These are phyloP conservation scores for Neoscytalidium dimidiatum DNA, from an alignment of 2,329 filamentous ascomycete species.

Conservation along the genomic window DNA sequence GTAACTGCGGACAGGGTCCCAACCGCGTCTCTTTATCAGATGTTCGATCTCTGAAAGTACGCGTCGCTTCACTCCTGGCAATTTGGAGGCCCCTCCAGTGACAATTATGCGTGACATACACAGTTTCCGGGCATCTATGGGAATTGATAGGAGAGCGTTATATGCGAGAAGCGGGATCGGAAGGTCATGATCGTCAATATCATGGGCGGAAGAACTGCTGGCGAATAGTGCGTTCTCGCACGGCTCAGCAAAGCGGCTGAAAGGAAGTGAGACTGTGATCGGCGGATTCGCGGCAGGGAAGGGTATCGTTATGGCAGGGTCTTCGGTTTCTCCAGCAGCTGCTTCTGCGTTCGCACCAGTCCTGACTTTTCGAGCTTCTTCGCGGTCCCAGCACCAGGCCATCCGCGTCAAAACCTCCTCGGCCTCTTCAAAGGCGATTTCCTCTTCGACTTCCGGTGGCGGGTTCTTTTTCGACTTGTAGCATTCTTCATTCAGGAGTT, in stretches of 20 bases:
- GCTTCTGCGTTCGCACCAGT: not conserved
- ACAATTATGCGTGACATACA: constrained; percentile 92
- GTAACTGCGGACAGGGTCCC: constrained; percentile 75
- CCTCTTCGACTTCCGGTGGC: constrained; percentile 25
- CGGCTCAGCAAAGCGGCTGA: constrained; percentile 70
- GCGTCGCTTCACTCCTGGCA: constrained; percentile 77
- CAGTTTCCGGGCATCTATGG: constrained; percentile 76
- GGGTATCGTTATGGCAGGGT: constrained; percentile 38
- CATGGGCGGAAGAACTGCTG: constrained; percentile 50
- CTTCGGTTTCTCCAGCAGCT: constrained; percentile 29
- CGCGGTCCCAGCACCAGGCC: constrained; percentile 65
- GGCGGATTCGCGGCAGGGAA: constrained; percentile 40
- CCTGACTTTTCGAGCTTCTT: constrained; percentile 27
- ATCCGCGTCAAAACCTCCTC: constrained; percentile 77
- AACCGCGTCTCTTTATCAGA: constrained; percentile 69
- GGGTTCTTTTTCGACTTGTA: constrained; percentile 27
- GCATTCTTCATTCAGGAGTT: constrained; percentile 56
- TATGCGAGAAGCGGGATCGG: constrained; percentile 78
- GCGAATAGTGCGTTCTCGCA: constrained; percentile 76
- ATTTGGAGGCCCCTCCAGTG: constrained; percentile 75
- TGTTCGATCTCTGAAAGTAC: constrained; percentile 73
- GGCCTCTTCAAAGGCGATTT: constrained; percentile 69
- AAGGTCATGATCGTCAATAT: constrained; percentile 84
- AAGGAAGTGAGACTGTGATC: constrained; percentile 64
- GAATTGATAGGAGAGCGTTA: constrained; percentile 70